Percentiles rank a stretch among this genome's conserved stretches.
Evolutionary conservation across 2,329 filamentous ascomycete species (phyloP).

Genomic region (Colletotrichum endophyticum): DNA sequence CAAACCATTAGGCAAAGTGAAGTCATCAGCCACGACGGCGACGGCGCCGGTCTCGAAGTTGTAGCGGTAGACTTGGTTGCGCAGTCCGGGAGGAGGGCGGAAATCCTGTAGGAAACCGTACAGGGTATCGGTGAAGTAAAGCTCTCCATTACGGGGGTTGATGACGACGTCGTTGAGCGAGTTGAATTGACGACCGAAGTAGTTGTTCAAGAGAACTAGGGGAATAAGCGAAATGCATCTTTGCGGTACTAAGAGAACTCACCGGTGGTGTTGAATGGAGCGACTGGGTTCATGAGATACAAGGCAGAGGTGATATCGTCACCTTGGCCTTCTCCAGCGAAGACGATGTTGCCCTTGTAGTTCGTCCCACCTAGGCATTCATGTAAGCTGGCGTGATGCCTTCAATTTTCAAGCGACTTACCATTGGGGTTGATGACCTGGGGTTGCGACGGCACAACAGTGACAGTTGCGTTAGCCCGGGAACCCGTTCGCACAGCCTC

Average conservation of each 20-base stretch:
- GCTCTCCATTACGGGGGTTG: constrained; percentile 55
- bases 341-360: constrained; percentile 53
- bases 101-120: constrained; percentile 67
- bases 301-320: constrained; percentile 41
- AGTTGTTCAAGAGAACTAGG: constrained; percentile 60
- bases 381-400: neutral
- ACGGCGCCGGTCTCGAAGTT: constrained; percentile 54
- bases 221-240: fast-evolving
- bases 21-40: constrained; percentile 61
- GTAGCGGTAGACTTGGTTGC: constrained; percentile 64
- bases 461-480: constrained; percentile 43
- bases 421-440: constrained; percentile 56
- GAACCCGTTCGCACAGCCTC: constrained; percentile 39
- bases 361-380: constrained; percentile 49
- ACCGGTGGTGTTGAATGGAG: constrained; percentile 57
- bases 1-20: constrained; percentile 55
- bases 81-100: constrained; percentile 55
- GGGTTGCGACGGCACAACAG: constrained; percentile 48
- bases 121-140: constrained; percentile 68
- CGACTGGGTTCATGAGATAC: constrained; percentile 46
- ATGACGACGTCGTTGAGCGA: constrained; percentile 64
- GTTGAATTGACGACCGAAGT: constrained; percentile 63
- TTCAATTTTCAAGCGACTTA: constrained; percentile 20
- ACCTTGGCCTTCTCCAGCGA: constrained; percentile 56
- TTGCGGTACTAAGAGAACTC: neutral